These are phyloP conservation scores for Hypericum perforatum DNA, from an alignment of 345 rosid genomes.

Conservation along the genomic window DNA sequence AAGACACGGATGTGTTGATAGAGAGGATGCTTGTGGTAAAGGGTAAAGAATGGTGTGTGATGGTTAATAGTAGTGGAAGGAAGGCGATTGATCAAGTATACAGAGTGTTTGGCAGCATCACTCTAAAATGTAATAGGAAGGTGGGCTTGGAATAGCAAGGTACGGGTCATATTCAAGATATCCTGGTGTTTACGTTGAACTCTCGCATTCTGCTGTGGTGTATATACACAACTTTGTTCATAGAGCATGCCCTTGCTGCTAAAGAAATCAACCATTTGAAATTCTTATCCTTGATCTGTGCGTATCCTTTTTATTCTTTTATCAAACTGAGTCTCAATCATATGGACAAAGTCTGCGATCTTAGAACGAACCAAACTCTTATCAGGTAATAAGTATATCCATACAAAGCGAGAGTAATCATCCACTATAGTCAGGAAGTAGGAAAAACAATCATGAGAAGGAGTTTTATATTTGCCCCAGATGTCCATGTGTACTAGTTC, in stretches of 20 bases:
- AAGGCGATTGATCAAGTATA: constrained; percentile 3
- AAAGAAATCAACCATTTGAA: not conserved
- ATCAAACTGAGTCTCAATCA: not conserved
- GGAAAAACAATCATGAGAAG: not conserved
- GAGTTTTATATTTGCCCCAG: too few relatives aligned
- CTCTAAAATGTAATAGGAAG: not conserved
- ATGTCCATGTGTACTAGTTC: not conserved
- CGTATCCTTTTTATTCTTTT: not conserved
- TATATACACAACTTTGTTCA: not conserved
- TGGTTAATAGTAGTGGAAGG: not conserved
- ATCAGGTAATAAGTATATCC: not conserved
- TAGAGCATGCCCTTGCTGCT: not conserved
- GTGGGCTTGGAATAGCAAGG: not conserved
- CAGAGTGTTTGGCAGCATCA: not conserved
- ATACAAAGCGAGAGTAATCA: not conserved
- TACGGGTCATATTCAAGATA: not conserved
- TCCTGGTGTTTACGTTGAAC: not conserved
- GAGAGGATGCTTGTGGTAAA: not conserved
- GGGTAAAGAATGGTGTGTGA: not conserved
- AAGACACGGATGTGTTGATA: not conserved
- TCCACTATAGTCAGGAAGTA: constrained; percentile 1
- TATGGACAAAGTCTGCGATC: not conserved
- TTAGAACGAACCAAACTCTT: not conserved
- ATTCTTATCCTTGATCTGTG: not conserved
- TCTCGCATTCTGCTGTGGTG: not conserved